phyloP scores from a whole-genome alignment of 345 rosid species.

The Citrus medica region DNA sequence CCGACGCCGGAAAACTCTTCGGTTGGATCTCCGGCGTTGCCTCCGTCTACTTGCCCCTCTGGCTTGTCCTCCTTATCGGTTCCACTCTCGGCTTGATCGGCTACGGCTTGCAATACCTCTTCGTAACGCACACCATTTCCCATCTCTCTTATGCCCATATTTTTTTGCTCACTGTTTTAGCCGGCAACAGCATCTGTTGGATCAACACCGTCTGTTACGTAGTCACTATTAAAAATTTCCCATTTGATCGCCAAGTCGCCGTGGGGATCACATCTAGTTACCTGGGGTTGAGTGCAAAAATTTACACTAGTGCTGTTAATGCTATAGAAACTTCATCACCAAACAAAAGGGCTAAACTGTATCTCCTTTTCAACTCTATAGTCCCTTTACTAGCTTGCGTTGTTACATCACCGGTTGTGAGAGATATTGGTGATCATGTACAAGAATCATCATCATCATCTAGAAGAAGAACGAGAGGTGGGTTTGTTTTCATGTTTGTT shows the following conservation, averaged over 20 bases:
- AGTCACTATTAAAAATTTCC: conserved; percentile 49
- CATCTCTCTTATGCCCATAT: conserved; percentile 49
- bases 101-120: conserved; percentile 80
- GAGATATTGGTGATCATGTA: conserved; percentile 7
- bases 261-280: conserved; percentile 79
- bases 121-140: conserved; percentile 38
- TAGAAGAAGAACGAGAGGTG: conserved; percentile 13
- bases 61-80: conserved; percentile 73
- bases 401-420: conserved; percentile 41
- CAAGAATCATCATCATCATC: background rate
- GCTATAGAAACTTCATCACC: conserved; percentile 33
- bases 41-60: conserved; percentile 62
- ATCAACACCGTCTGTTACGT: conserved; percentile 80
- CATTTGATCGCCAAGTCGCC: conserved; percentile 50
- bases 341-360: conserved; percentile 37
- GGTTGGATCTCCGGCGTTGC: conserved; percentile 91
- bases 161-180: conserved; percentile 60
- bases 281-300: conserved; percentile 70
- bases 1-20: conserved; percentile 84
- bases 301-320: conserved; percentile 64
- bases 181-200: conserved; percentile 98
- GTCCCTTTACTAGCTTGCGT: conserved; percentile 43
- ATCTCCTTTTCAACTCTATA: conserved; percentile 61
- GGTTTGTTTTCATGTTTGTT: conserved; percentile 41
- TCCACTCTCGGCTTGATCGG: conserved; percentile 59